These are phyloP conservation scores for Trypanosoma theileri DNA, from an alignment of 208 protist species.

Conservation along the genomic window DNA sequence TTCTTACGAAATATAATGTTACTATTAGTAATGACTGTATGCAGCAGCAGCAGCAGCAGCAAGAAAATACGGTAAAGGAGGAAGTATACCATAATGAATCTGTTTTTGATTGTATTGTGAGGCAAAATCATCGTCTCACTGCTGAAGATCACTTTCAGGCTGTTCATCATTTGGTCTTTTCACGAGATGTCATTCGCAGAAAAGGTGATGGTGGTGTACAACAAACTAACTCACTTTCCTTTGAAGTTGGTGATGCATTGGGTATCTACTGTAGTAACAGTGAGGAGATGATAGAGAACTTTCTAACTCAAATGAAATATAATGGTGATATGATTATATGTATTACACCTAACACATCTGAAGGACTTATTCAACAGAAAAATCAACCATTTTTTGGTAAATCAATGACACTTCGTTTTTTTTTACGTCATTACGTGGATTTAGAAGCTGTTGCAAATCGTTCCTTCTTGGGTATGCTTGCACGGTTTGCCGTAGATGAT, in stretches of 20 bases:
- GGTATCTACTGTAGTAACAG: constrained; percentile 75
- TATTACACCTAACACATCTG: constrained; percentile 39
- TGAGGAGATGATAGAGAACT: constrained; percentile 43
- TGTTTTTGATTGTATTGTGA: constrained; percentile 46
- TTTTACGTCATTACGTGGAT: constrained; percentile 78
- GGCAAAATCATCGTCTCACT: constrained; percentile 53
- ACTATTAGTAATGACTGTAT: constrained; percentile 3
- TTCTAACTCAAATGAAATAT: constrained; percentile 41
- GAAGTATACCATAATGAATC: constrained; percentile 23
- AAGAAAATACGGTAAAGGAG: not conserved
- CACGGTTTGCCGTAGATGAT: constrained; percentile 29
- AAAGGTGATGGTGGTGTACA: constrained; percentile 22
- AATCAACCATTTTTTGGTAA: constrained; percentile 52
- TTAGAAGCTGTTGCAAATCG: constrained; percentile 73
- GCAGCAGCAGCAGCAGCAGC: not conserved
- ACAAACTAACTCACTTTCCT: constrained; percentile 19
- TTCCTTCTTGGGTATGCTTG: constrained; percentile 81
- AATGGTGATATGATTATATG: constrained; percentile 46
- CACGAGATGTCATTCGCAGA: constrained; percentile 7
- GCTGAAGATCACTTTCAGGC: constrained; percentile 58
- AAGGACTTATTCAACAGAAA: constrained; percentile 50
- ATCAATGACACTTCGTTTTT: constrained; percentile 43
- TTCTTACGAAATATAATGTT: constrained; percentile 37
- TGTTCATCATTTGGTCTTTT: constrained; percentile 59
- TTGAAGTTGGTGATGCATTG: constrained; percentile 79